Base-by-base conservation (phyloP, 495 filamentous ascomycete genomes). In the Penicillium roqueforti region DNA sequence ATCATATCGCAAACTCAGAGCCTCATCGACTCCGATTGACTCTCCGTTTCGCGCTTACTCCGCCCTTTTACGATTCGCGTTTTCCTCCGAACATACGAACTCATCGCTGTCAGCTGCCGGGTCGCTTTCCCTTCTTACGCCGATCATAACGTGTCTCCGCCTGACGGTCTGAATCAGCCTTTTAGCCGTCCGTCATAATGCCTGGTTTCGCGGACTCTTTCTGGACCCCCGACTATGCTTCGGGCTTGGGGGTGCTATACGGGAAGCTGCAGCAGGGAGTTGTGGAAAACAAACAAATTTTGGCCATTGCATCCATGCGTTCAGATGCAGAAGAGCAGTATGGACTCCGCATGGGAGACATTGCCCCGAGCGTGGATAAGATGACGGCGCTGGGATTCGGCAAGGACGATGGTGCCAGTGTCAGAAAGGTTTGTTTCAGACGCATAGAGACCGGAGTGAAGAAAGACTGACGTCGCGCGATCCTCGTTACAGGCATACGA, bases 181-280 rank as follows among this genome's bases (percentile, higher is more conserved):
- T 20, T 34, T 31, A 47, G 20, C 42, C 40, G 46, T n/a, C 61
- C 57, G 51, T 60, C 56, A 77, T 53, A 63, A 92, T 92, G 89
- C 86, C 87, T 57, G 82, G 87, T 37, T 97, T 97, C 72, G 84
- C 90, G 56, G 90, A 92, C 74, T 95, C 91, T 6, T 96, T 97
- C 73, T 97, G 92, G 92, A 92, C 91, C 53, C 83, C 83, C 60
- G 92, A 97, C 76, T 96, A 96, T 73, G 89, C 91, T 59, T 87
- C 87, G 71, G 91, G 93, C 32, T 83, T 99, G 53, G 93, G 92
- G 37, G 92, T 99, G 39, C 83, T 99, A 54, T 99, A 97, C 64
- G 87, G 83, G 63, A 99, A 99, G 75, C 85, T 99, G 41, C 92
- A 97, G 71, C 93, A 99, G 67, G 95, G 93, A 48, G 85, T 91